These are phyloP conservation scores for Laetiporus sulphureus DNA, from an alignment of 1,284 basidiomycete genomes.

Conservation along the genomic window DNA sequence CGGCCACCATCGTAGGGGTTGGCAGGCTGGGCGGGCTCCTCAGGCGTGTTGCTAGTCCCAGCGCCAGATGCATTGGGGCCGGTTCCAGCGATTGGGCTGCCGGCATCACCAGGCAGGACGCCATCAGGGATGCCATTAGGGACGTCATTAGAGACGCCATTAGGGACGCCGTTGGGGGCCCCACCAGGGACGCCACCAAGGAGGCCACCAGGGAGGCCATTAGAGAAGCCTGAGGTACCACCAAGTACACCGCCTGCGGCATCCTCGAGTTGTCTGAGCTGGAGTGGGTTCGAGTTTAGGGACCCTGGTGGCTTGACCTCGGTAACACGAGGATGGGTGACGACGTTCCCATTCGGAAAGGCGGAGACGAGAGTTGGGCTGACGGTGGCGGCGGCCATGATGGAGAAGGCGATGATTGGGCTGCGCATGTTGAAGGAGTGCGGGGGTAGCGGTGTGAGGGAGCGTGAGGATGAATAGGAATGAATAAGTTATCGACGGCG, in stretches of 20 bases:
- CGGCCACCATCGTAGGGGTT: slow-evolving; percentile 1
- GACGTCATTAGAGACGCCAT: not conserved
- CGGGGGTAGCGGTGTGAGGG: slow-evolving; percentile 13
- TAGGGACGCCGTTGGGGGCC: not conserved
- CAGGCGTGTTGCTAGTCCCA: not conserved
- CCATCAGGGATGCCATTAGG: not conserved
- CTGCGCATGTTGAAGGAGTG: slow-evolving; percentile 24
- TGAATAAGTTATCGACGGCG: slow-evolving; percentile 17
- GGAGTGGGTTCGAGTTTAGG: slow-evolving; percentile 1
- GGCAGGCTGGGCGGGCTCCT: slow-evolving; percentile 2
- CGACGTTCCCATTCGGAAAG: slow-evolving; percentile 14
- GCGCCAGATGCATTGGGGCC: not conserved
- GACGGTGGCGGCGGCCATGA: slow-evolving; percentile 25
- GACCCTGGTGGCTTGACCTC: slow-evolving; percentile 2
- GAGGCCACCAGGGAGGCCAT: not conserved
- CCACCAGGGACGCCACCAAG: too few species aligned
- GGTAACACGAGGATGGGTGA: slow-evolving; percentile 9
- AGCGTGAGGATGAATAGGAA: slow-evolving; percentile 19
- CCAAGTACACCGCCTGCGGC: not conserved
- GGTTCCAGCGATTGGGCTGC: not conserved
- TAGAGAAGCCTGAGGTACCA: not conserved
- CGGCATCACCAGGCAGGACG: not conserved
- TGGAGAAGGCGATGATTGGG: slow-evolving; percentile 27
- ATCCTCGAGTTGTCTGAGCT: slow-evolving; percentile 3
- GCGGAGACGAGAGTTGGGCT: slow-evolving; percentile 23